Evolutionary conservation across 1,284 basidiomycete genomes (phyloP).

Genomic region (Wolfiporia cocos): DNA sequence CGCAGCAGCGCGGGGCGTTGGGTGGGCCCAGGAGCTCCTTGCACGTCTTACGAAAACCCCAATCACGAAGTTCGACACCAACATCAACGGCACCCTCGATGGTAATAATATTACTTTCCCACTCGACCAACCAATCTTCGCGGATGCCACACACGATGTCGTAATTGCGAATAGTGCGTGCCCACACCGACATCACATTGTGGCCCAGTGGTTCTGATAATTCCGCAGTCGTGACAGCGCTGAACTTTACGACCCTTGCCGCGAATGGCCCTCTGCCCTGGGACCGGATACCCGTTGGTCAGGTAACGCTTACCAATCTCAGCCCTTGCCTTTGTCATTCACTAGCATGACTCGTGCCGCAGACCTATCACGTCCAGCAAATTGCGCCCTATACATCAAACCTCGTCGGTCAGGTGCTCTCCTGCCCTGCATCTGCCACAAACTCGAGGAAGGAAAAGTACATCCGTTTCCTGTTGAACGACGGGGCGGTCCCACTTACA

Average conservation of each 20-base stretch:
- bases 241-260: slow-evolving; percentile 58
- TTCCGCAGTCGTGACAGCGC: slow-evolving; percentile 41
- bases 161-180: slow-evolving; percentile 33
- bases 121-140: slow-evolving; percentile 51
- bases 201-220: background rate
- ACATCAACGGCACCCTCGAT: slow-evolving; percentile 52
- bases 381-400: slow-evolving; percentile 49
- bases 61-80: slow-evolving; percentile 44
- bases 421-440: slow-evolving; percentile 33
- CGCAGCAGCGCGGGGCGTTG: slow-evolving; percentile 52
- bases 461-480: slow-evolving; percentile 52
- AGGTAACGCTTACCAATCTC: no score
- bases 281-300: slow-evolving; percentile 49
- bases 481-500: slow-evolving; percentile 55
- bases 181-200: background rate
- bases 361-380: slow-evolving; percentile 41
- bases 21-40: slow-evolving; percentile 53
- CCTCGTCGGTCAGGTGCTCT: slow-evolving; percentile 58
- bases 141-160: slow-evolving; percentile 49
- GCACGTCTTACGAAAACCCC: slow-evolving; percentile 43
- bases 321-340: no score
- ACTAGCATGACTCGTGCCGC: no score
- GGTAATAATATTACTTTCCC: slow-evolving; percentile 50
- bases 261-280: slow-evolving; percentile 48
- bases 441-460: slow-evolving; percentile 24